Evolutionary conservation across 176 grass and related monocot genomes (phyloP).

Genomic region (Oryza australiensis): DNA sequence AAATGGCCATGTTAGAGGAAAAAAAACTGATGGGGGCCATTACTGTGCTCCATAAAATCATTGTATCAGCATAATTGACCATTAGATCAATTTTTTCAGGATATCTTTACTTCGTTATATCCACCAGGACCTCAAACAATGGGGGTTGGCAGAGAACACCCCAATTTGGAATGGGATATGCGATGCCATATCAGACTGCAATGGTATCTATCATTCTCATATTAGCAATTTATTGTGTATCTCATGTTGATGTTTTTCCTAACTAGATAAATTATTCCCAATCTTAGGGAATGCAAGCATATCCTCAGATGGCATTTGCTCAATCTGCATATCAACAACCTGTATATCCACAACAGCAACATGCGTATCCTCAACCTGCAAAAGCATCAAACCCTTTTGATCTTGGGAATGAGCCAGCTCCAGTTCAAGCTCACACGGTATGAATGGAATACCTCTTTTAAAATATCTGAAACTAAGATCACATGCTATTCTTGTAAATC

Average conservation of each 20-base stretch:
- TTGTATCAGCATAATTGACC: conserved; percentile 33
- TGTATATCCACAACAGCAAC: conserved; percentile 48
- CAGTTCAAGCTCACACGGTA: conserved; percentile 58
- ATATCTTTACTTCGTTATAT: conserved; percentile 88
- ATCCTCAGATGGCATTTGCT: conserved; percentile 47
- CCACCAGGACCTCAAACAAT: conserved; percentile 53
- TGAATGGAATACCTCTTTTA: not conserved
- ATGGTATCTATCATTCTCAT: conserved; percentile 55
- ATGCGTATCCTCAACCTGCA: conserved; percentile 48
- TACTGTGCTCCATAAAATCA: conserved; percentile 9
- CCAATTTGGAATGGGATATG: conserved; percentile 78
- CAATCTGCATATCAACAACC: conserved; percentile 47
- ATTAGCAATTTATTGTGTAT: conserved; percentile 6
- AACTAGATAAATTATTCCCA: conserved; percentile 25
- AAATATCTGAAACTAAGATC: conserved; percentile 29
- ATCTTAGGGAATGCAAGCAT: conserved; percentile 75
- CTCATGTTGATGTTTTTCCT: conserved; percentile 20
- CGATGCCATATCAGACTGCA: conserved; percentile 73
- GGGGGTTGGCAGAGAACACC: conserved; percentile 71
- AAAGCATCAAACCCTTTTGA: conserved; percentile 94
- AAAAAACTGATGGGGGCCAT: not conserved
- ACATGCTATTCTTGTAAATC: conserved; percentile 22
- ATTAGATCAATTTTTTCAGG: conserved; percentile 46
- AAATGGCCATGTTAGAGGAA: not conserved
- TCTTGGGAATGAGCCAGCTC: conserved; percentile 58